phyloP scores from a whole-genome alignment of 1,139 yeast genomes.

The Candida smagusa region DNA sequence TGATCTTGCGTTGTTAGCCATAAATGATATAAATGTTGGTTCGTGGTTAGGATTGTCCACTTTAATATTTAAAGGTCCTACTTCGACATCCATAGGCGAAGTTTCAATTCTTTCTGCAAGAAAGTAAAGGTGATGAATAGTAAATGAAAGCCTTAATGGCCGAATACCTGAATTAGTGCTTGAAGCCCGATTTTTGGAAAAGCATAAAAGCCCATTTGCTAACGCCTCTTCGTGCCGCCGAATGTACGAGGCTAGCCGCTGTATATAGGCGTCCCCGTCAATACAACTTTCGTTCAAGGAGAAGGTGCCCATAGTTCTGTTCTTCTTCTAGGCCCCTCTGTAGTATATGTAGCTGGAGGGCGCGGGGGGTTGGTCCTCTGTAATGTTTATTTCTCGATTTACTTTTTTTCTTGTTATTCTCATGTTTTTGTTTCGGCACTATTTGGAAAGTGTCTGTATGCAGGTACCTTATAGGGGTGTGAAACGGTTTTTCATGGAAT shows the following conservation, averaged over 20 bases:
- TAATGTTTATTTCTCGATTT: too few relatives aligned
- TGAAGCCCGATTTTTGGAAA: slow-evolving; percentile 28
- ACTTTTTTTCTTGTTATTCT: too few relatives aligned
- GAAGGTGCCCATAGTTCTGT: slow-evolving; percentile 15
- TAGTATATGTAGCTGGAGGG: not conserved
- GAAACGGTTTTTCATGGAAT: too few relatives aligned
- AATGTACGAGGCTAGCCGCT: slow-evolving; percentile 38
- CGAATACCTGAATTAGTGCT: slow-evolving; percentile 21
- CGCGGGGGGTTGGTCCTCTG: not conserved
- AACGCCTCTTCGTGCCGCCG: slow-evolving; percentile 43
- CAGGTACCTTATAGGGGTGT: too few relatives aligned
- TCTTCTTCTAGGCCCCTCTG: too few relatives aligned
- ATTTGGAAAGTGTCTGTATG: too few relatives aligned
- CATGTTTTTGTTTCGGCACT: too few relatives aligned
- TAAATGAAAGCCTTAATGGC: slow-evolving; percentile 54
- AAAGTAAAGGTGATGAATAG: slow-evolving; percentile 63
- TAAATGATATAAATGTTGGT: slow-evolving; percentile 52
- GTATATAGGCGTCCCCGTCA: slow-evolving; percentile 44
- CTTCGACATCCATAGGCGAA: slow-evolving; percentile 49
- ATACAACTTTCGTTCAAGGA: slow-evolving; percentile 27
- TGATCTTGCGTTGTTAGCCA: slow-evolving; percentile 46
- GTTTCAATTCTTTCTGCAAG: slow-evolving; percentile 56
- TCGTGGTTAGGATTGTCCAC: slow-evolving; percentile 58
- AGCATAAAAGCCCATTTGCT: slow-evolving; percentile 44
- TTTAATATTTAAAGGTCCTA: slow-evolving; percentile 63